Evolutionary conservation across 495 filamentous ascomycete species (phyloP), one percentile per base, ranked within the genome.

Genomic region (Annulohypoxylon bovei): DNA sequence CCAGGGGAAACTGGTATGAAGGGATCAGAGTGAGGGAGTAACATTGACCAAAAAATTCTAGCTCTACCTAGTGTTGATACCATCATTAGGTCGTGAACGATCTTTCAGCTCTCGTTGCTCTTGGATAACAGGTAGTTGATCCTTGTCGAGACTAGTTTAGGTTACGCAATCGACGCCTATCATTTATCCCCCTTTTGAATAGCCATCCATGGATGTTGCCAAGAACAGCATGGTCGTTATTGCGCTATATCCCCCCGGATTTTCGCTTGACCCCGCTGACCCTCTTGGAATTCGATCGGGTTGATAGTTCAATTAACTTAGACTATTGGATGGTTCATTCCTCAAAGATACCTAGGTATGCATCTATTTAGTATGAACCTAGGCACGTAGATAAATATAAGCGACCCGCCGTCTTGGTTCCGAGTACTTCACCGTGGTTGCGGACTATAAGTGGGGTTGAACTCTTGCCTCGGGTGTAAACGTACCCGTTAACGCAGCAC

Each of bases 121-220:
- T 25, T 49, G 18, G 6, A 14, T 55, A n/a, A n/a, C n/a, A 23
- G 35, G 23, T 47, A 30, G 39, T 47, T 18, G 27, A 22, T 27
- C 39, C 39, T 33, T 46, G 32, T 57, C 23, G 4, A 37, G 32
- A 20, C 54, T 53, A 49, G 23, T 5, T 44, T 37, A 18, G 14
- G 56, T 61, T 40, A 67, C 64, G 64, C 64, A 46, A 67, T 67
- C 18, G 37, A 54, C 53, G 53, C 42, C 56, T 49, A 25, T 44
- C 35, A 2, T 67, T 44, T 53, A 46, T 53, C 35, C 56, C 37
- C 46, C 44, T 50, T 57, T 39, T 9, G 22, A 30, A 49, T 50
- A n/a, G 35, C 2, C 20, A 39, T n/a, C n/a, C n/a, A n/a, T n/a
- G n/a, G n/a, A n/a, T 16, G n/a, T 50, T 14, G 30, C 62, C 53